Conservation (phyloP, 208 protist genomes). For the Blastocrithidia nonstop region DNA sequence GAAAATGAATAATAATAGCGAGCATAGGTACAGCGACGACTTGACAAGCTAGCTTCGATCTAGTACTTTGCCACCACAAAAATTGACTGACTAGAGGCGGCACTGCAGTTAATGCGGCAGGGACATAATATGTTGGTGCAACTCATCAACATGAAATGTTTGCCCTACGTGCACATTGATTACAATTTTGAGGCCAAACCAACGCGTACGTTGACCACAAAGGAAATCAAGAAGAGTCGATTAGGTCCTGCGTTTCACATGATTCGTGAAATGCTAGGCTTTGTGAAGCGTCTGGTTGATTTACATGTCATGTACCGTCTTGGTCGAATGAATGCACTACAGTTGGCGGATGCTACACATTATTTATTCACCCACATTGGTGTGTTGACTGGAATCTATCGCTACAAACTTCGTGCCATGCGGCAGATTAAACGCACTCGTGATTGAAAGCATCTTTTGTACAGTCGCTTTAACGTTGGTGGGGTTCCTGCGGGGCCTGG, state of each 20-base stretch:
- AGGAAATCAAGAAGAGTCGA: slow-evolving; percentile 99
- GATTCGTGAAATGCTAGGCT: slow-evolving; percentile 97
- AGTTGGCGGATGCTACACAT: slow-evolving; percentile 99
- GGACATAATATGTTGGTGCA: slow-evolving; percentile 99
- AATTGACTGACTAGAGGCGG: slow-evolving; percentile 99
- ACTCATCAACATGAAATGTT: slow-evolving; percentile 99
- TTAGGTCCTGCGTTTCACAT: slow-evolving; percentile 99
- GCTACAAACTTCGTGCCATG: slow-evolving; percentile 99
- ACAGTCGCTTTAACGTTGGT: slow-evolving; percentile 99
- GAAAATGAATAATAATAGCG: no score
- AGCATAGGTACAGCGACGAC: slow-evolving; percentile 36
- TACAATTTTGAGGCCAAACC: slow-evolving; percentile 99
- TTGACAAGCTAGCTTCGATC: slow-evolving; percentile 88
- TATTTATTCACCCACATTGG: slow-evolving; percentile 99
- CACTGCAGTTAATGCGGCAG: slow-evolving; percentile 98
- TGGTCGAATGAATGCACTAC: slow-evolving; percentile 97
- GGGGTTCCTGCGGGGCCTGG: slow-evolving; percentile 97
- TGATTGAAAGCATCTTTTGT: slow-evolving; percentile 99
- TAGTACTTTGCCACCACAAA: slow-evolving; percentile 99
- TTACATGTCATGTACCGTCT: slow-evolving; percentile 99
- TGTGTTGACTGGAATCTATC: slow-evolving; percentile 98
- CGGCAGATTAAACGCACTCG: slow-evolving; percentile 98
- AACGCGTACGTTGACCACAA: slow-evolving; percentile 99
- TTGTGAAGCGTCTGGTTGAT: slow-evolving; percentile 99
- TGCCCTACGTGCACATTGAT: slow-evolving; percentile 99